Conservation (phyloP, 148 eudicot genomes). For the Rhododendron vialii region DNA sequence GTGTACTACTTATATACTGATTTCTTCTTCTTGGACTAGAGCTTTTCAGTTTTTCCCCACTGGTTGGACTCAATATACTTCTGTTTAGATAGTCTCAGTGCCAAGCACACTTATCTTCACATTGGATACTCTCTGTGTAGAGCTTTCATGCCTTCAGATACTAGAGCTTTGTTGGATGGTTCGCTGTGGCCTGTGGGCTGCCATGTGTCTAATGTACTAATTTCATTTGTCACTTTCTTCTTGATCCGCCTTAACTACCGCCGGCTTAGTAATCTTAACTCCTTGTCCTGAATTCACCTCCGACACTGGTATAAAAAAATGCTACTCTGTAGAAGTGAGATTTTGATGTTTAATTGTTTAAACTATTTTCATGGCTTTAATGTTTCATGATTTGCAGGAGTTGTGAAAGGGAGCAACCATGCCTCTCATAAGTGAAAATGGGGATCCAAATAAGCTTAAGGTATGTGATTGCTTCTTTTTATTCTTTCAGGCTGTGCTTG, state of each 20-base stretch:
- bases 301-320: not conserved
- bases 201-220: too few species aligned
- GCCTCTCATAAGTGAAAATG: not conserved
- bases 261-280: not conserved
- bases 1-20: not conserved
- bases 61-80: too few species aligned
- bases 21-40: too few species aligned
- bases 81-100: too few species aligned
- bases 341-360: not conserved
- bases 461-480: not conserved
- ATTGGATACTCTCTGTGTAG: too few species aligned
- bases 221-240: not conserved
- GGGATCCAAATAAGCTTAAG: conserved; percentile 1
- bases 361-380: not conserved
- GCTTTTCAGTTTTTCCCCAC: too few species aligned
- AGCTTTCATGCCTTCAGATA: too few species aligned
- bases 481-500: not conserved
- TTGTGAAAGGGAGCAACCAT: not conserved
- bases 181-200: too few species aligned
- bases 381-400: not conserved
- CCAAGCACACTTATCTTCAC: too few species aligned
- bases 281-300: not conserved
- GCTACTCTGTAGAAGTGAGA: not conserved
- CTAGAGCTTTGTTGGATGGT: too few species aligned
- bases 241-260: not conserved